phyloP scores from a whole-genome alignment of 225 moss, liverwort and hornwort genomes.

The Anthoceros angustus region DNA sequence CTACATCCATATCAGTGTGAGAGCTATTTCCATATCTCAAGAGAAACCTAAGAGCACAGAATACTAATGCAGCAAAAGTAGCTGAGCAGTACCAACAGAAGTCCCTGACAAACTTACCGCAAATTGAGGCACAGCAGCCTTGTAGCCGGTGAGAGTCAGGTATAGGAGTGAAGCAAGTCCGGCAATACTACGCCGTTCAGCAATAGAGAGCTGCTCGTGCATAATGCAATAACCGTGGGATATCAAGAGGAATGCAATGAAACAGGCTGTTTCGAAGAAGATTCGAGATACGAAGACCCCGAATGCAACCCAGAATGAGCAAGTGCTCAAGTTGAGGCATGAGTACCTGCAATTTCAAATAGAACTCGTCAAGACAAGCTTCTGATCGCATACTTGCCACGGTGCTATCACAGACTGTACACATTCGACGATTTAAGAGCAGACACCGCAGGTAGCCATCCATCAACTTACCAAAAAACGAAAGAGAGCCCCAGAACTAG shows the following conservation, averaged over 20 bases:
- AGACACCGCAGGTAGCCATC: background rate
- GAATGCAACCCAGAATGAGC: conserved; percentile 94
- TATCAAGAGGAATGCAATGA: conserved; percentile 65
- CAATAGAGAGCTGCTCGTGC: conserved; percentile 70
- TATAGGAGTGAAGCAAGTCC: conserved; percentile 64
- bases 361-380: background rate
- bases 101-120: conserved; percentile 22
- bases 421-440: background rate
- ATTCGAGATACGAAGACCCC: conserved; percentile 85
- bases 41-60: no score
- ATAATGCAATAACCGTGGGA: conserved; percentile 87
- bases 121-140: conserved; percentile 78
- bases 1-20: no score
- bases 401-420: background rate
- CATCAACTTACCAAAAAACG: conserved; percentile 48
- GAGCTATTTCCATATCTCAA: no score
- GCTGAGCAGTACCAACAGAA: background rate
- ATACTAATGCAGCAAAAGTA: no score
- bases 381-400: no score
- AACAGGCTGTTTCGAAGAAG: conserved; percentile 76
- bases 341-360: conserved; percentile 49
- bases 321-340: conserved; percentile 65
- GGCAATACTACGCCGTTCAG: conserved; percentile 63
- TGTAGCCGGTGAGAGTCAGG: conserved; percentile 79
- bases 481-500: conserved; percentile 78